Percentiles rank a stretch among this genome's conserved stretches.
These are phyloP conservation scores for Circinella umbellata DNA, from an alignment of 371 early-diverging fungal genomes.

Conservation along the genomic window DNA sequence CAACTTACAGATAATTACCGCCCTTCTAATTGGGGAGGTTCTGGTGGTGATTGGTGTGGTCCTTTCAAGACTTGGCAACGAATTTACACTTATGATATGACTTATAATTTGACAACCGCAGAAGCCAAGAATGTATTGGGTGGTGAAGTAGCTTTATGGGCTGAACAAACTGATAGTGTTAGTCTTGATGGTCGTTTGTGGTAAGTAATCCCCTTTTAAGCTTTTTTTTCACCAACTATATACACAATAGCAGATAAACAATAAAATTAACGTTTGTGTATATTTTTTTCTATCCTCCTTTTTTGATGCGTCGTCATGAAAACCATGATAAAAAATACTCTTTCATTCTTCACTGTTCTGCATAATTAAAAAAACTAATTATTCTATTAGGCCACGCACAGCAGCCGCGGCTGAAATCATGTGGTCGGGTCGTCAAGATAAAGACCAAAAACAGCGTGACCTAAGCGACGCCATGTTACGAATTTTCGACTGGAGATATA, in stretches of 20 bases:
- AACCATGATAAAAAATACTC: no score
- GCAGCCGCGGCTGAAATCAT: slow-evolving; percentile 67
- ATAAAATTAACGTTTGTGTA: background rate
- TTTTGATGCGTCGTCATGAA: no score
- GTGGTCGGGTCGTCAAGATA: slow-evolving; percentile 76
- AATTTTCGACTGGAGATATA: slow-evolving; percentile 76
- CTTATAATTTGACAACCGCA: slow-evolving; percentile 60
- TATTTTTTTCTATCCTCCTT: background rate
- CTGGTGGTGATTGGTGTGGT: slow-evolving; percentile 59
- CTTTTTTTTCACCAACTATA: background rate
- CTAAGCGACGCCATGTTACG: slow-evolving; percentile 69
- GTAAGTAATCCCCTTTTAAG: slow-evolving; percentile 24
- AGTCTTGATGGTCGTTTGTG: slow-evolving; percentile 71
- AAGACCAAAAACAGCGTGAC: slow-evolving; percentile 56
- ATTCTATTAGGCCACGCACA: slow-evolving; percentile 39
- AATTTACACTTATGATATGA: slow-evolving; percentile 75
- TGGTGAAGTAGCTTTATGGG: slow-evolving; percentile 70
- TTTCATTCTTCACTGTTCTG: background rate
- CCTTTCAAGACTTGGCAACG: slow-evolving; percentile 86
- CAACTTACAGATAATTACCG: slow-evolving; percentile 30
- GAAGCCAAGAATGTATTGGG: slow-evolving; percentile 53
- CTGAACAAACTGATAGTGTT: slow-evolving; percentile 71
- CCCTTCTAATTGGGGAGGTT: slow-evolving; percentile 43
- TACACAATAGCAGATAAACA: background rate
- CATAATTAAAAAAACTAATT: background rate